A percentile compares a stretch with the other conserved stretches of the same genome.
These are phyloP conservation scores for Globisporangium viniferum DNA, from an alignment of 352 stramenopile genomes.

Conservation along the genomic window DNA sequence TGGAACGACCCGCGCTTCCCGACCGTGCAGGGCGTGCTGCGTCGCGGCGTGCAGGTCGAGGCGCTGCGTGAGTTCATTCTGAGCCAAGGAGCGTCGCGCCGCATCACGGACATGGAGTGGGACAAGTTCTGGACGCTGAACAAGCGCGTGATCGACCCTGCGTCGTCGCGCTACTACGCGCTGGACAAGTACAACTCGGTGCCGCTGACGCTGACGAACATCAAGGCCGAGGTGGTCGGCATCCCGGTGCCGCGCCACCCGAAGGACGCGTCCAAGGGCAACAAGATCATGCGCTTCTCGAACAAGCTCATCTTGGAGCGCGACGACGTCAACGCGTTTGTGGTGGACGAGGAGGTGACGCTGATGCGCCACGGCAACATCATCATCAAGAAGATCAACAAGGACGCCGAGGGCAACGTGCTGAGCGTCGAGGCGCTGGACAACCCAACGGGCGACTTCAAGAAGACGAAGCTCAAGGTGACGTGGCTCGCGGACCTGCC, in stretches of 20 bases:
- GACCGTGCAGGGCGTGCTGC: slow-evolving; percentile 96
- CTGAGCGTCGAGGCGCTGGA: slow-evolving; percentile 70
- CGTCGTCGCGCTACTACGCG: slow-evolving; percentile 95
- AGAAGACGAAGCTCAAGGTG: slow-evolving; percentile 96
- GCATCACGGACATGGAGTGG: slow-evolving; percentile 99
- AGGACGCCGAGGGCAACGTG: slow-evolving; percentile 48
- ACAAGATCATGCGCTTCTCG: slow-evolving; percentile 88
- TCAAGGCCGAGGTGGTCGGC: slow-evolving; percentile 55
- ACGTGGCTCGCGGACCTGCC: slow-evolving; percentile 93
- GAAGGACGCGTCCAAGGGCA: slow-evolving; percentile 75
- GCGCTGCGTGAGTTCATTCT: slow-evolving; percentile 98
- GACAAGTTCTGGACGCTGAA: slow-evolving; percentile 99
- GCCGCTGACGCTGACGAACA: slow-evolving; percentile 85
- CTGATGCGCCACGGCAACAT: slow-evolving; percentile 97
- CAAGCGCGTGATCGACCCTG: slow-evolving; percentile 97
- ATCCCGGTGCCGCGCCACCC: slow-evolving; percentile 71
- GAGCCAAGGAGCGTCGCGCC: slow-evolving; percentile 93
- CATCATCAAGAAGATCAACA: slow-evolving; percentile 73
- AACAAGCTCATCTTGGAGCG: slow-evolving; percentile 93
- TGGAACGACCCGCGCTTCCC: slow-evolving; percentile 99
- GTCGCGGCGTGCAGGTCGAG: slow-evolving; percentile 94
- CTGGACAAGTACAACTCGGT: slow-evolving; percentile 90
- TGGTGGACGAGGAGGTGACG: slow-evolving; percentile 96
- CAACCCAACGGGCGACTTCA: slow-evolving; percentile 86
- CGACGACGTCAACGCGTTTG: slow-evolving; percentile 93